phyloP scores from a whole-genome alignment of 352 stramenopile genomes.

The Phytophthora chlamydospora region DNA sequence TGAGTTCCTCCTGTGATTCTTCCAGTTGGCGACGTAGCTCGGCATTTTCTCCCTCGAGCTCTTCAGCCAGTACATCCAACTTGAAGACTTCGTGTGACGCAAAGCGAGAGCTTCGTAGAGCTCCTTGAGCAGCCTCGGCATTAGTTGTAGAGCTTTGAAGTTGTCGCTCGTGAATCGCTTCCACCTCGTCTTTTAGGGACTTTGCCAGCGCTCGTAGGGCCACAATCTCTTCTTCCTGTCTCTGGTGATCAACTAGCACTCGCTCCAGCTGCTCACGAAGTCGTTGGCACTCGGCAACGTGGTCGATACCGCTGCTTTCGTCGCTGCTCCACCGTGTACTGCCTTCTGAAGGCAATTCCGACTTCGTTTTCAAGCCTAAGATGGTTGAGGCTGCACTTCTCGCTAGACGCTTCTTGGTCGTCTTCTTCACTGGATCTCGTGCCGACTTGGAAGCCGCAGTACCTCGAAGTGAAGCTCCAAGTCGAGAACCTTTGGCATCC shows the following conservation, averaged over 20 bases:
- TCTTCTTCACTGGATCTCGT: slow-evolving; percentile 13
- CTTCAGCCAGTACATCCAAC: slow-evolving; percentile 51
- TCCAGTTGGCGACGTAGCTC: slow-evolving; percentile 35
- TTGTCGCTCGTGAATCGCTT: slow-evolving; percentile 41
- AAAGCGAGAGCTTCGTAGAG: neutral
- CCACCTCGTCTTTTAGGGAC: slow-evolving; percentile 62
- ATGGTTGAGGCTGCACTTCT: slow-evolving; percentile 11
- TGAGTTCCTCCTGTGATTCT: slow-evolving; percentile 16
- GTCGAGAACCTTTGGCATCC: neutral
- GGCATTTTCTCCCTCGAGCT: slow-evolving; percentile 47
- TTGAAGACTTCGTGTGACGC: slow-evolving; percentile 54
- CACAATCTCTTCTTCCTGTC: slow-evolving; percentile 67
- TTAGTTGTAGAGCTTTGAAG: neutral
- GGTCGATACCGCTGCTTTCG: slow-evolving; percentile 6
- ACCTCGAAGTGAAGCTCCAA: slow-evolving; percentile 2
- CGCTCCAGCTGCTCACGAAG: slow-evolving; percentile 59
- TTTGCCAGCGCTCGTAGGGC: slow-evolving; percentile 57
- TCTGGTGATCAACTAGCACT: slow-evolving; percentile 49
- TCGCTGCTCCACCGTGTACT: slow-evolving; percentile 11
- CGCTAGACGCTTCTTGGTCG: slow-evolving; percentile 11
- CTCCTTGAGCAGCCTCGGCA: neutral
- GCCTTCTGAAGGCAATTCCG: neutral
- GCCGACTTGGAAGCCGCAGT: neutral
- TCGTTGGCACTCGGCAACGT: slow-evolving; percentile 40
- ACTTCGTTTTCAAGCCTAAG: slow-evolving; percentile 11